Percentiles rank a stretch among this genome's conserved stretches.
These are phyloP conservation scores for Starmerella geochares DNA, from an alignment of 805 yeast genomes.

Conservation along the genomic window DNA sequence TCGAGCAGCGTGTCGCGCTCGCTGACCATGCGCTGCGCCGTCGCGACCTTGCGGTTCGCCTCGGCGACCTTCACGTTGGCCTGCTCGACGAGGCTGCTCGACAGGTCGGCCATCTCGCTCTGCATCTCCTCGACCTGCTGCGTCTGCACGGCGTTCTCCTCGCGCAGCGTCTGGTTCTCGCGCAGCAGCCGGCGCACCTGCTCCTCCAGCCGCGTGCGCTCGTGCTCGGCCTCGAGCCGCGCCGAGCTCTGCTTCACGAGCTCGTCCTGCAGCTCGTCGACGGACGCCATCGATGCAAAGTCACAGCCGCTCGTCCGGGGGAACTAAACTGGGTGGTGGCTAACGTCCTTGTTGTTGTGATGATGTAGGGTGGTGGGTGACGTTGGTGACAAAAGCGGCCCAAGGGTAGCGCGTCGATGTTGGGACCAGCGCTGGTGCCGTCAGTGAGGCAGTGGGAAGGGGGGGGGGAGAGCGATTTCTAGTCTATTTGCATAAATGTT, in stretches of 20 bases:
- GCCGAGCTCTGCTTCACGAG: slow-evolving; percentile 25
- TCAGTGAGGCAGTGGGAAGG: no score
- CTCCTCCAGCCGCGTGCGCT: slow-evolving; percentile 28
- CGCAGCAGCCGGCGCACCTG: slow-evolving; percentile 23
- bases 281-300: slow-evolving; percentile 13
- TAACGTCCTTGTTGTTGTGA: neutral
- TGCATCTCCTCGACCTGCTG: slow-evolving; percentile 37
- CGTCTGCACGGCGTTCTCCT: slow-evolving; percentile 19
- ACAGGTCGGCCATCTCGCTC: slow-evolving; percentile 44
- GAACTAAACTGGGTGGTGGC: neutral
- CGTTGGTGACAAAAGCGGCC: neutral
- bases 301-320: slow-evolving; percentile 1
- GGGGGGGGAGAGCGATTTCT: no score
- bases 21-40: slow-evolving; percentile 44
- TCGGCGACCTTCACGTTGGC: slow-evolving; percentile 72
- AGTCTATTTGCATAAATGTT: no score
- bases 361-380: neutral
- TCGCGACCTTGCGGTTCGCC: slow-evolving; percentile 54
- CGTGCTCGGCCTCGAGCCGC: slow-evolving; percentile 29
- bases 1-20: slow-evolving; percentile 64
- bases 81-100: slow-evolving; percentile 41
- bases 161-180: slow-evolving; percentile 14
- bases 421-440: no score
- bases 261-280: slow-evolving; percentile 22
- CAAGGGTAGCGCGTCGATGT: no score